A percentile compares a stretch with the other conserved stretches of the same genome.
Conservation (phyloP, 2,329 filamentous ascomycete species). For the Neodidymelliopsis sp. region DNA sequence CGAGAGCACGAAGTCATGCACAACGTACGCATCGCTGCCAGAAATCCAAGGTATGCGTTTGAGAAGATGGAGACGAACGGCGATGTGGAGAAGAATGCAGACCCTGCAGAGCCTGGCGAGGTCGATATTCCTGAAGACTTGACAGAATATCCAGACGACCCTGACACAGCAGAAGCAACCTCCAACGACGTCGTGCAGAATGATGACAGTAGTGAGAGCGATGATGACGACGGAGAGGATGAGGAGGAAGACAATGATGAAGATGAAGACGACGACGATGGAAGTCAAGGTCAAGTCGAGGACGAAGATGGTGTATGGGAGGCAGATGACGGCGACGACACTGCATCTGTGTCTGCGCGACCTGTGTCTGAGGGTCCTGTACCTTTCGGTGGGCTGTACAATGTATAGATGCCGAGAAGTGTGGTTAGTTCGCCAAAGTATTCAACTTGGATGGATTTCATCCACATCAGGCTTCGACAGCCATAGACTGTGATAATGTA, state of each 20-base stretch:
- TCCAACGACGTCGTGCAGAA: slow-evolving; percentile 30
- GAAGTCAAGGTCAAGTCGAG: slow-evolving; percentile 21
- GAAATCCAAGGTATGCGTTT: slow-evolving; percentile 44
- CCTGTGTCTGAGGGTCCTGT: slow-evolving; percentile 29
- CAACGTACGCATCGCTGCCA: slow-evolving; percentile 41
- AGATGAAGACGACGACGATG: slow-evolving; percentile 24
- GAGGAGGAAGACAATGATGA: slow-evolving; percentile 27
- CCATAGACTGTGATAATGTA: too few species aligned
- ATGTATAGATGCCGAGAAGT: slow-evolving; percentile 16
- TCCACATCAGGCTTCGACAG: too few species aligned
- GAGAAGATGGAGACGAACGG: slow-evolving; percentile 37
- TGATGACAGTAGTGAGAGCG: slow-evolving; percentile 22
- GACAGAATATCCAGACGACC: slow-evolving; percentile 41
- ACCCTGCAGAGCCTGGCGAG: slow-evolving; percentile 23
- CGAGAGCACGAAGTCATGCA: slow-evolving; percentile 45
- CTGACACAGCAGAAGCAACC: slow-evolving; percentile 35
- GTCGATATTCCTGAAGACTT: slow-evolving; percentile 41
- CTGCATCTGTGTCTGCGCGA: slow-evolving; percentile 18
- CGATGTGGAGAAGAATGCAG: neutral
- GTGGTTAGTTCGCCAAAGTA: too few species aligned
- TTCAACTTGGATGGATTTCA: too few species aligned
- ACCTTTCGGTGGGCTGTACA: slow-evolving; percentile 36
- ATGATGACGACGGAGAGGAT: slow-evolving; percentile 22
- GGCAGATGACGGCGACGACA: slow-evolving; percentile 27
- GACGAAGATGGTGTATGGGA: slow-evolving; percentile 27